These are phyloP conservation scores for Panicum virgatum DNA, from an alignment of 202 grass and related monocot genomes.

Conservation along the genomic window DNA sequence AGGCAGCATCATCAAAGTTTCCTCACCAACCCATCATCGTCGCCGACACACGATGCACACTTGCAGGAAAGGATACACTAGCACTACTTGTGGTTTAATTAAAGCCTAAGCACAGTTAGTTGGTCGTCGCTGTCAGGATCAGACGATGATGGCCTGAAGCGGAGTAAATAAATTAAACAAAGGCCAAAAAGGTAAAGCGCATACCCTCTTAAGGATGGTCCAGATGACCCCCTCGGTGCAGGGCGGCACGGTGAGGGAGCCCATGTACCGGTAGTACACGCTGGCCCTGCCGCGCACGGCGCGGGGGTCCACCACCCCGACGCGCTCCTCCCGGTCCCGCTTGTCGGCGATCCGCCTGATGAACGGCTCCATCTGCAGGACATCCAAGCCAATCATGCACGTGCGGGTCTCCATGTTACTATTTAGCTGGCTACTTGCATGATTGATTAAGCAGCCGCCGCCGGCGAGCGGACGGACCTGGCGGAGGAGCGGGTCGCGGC, in stretches of 20 bases:
- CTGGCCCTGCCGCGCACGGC: conserved; percentile 18
- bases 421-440: too few species aligned
- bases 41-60: not conserved
- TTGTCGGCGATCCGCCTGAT: conserved; percentile 29
- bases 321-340: conserved; percentile 33
- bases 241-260: conserved; percentile 71
- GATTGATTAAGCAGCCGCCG: not conserved
- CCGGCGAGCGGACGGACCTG: not conserved
- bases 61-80: too few species aligned
- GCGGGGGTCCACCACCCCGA: conserved; percentile 44
- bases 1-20: not conserved
- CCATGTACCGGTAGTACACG: conserved; percentile 76
- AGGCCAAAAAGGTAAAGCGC: not conserved
- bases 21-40: not conserved
- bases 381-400: not conserved
- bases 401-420: not conserved
- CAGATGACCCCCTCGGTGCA: conserved; percentile 74
- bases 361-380: conserved; percentile 50
- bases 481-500: conserved; percentile 38
- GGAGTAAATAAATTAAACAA: not conserved
- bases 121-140: not conserved
- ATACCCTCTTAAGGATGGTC: conserved; percentile 63
- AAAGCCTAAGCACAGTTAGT: not conserved
- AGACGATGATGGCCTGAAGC: not conserved
- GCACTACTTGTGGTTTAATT: not conserved